These are phyloP conservation scores for Leccinum fibrillosum DNA, from an alignment of 768 basidiomycete genomes.

Conservation along the genomic window DNA sequence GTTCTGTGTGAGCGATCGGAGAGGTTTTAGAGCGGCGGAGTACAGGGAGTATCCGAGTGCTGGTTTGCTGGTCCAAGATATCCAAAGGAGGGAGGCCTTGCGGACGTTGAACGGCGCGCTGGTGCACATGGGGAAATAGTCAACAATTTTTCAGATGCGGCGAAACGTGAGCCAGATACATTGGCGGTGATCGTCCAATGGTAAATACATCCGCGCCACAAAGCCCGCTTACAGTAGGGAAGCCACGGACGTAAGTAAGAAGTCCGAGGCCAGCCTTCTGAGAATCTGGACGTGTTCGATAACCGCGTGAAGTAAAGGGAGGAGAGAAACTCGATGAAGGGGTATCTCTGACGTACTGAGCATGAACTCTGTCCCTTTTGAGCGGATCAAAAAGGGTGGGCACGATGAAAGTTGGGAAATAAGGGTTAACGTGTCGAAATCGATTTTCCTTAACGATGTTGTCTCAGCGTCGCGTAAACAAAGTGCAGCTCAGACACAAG, in stretches of 20 bases:
- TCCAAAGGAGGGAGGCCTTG: conserved; percentile 23
- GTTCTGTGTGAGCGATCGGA: neutral
- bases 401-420: conserved; percentile 15
- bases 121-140: conserved; percentile 16
- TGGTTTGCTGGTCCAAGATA: conserved; percentile 10
- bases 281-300: conserved; percentile 27
- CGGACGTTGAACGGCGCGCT: conserved; percentile 17
- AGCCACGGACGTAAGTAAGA: conserved; percentile 33
- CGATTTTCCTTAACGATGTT: conserved; percentile 13
- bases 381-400: conserved; percentile 18
- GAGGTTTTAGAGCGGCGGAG: conserved; percentile 23
- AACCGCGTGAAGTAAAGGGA: conserved; percentile 20
- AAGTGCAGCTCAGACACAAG: conserved; percentile 1
- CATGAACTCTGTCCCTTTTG: conserved; percentile 12
- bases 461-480: conserved; percentile 5
- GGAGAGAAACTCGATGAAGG: conserved; percentile 6
- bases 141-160: conserved; percentile 8
- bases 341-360: conserved; percentile 15
- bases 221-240: conserved; percentile 27
- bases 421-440: conserved; percentile 13
- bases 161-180: conserved; percentile 10
- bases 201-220: conserved; percentile 27
- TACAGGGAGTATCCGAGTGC: conserved; percentile 12
- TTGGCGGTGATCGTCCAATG: conserved; percentile 23
- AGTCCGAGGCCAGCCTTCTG: conserved; percentile 34